phyloP scores from a whole-genome alignment of 2,329 filamentous ascomycete species.

The Parasarocladium wereldwijsianum region DNA sequence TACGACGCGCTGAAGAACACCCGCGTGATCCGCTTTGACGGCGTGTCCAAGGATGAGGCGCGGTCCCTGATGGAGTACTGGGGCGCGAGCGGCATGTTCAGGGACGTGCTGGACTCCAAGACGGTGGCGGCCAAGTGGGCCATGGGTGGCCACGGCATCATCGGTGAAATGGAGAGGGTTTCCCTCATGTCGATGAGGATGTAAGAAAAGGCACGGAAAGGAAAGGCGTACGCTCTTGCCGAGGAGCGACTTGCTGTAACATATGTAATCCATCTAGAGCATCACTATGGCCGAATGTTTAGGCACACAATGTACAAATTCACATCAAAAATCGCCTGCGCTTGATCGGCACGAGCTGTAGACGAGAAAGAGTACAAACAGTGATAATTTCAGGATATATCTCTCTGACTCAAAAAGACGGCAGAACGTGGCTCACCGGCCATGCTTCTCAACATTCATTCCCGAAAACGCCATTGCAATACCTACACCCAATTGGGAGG shows the following conservation, averaged over 20 bases:
- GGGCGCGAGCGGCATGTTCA: conserved; percentile 68
- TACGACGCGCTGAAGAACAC: conserved; percentile 36
- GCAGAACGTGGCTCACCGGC: conserved; percentile 3
- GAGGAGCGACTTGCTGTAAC: too few relatives aligned
- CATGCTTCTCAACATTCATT: conserved; percentile 1
- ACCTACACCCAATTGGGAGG: not conserved
- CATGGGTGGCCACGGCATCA: conserved; percentile 62
- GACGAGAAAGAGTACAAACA: too few relatives aligned
- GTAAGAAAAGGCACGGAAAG: conserved; percentile 13
- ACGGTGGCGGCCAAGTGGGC: conserved; percentile 73
- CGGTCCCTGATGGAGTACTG: conserved; percentile 84
- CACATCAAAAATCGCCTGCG: too few relatives aligned
- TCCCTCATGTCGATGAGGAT: conserved; percentile 32
- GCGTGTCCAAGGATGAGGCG: conserved; percentile 61
- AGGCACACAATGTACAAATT: too few relatives aligned
- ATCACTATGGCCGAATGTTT: too few relatives aligned
- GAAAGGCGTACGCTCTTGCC: too few relatives aligned
- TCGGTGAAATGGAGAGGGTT: conserved; percentile 73
- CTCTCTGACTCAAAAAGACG: too few relatives aligned
- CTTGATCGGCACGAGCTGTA: too few relatives aligned
- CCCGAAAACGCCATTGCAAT: conserved; percentile 6
- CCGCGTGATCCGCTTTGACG: conserved; percentile 42
- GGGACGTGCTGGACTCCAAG: conserved; percentile 52
- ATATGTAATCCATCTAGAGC: too few relatives aligned
- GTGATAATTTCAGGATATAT: too few relatives aligned